A percentile compares a stretch with the other conserved stretches of the same genome.
phyloP scores from a whole-genome alignment of 768 basidiomycete genomes.

The Tricholoma sp. region DNA sequence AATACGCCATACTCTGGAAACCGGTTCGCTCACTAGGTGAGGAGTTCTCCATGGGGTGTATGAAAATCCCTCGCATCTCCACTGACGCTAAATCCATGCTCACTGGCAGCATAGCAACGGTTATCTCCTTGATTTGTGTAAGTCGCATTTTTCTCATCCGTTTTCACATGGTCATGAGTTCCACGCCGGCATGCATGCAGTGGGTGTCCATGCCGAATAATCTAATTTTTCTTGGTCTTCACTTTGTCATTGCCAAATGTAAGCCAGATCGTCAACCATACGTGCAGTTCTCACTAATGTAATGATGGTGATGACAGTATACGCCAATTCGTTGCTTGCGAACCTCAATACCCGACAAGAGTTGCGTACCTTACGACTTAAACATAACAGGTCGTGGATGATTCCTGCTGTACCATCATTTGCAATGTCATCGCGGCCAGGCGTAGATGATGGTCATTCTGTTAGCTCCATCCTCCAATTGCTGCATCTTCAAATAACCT shows the following conservation, averaged over 20 bases:
- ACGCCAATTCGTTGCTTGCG: constrained; percentile 31
- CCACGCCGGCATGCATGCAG: constrained; percentile 9
- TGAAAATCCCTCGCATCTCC: background rate
- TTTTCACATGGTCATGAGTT: background rate
- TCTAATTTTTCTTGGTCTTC: constrained; percentile 40
- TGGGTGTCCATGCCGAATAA: constrained; percentile 41
- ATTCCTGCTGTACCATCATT: background rate
- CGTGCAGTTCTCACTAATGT: background rate
- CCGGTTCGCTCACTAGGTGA: constrained; percentile 35
- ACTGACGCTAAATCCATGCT: background rate
- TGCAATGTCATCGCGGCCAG: background rate
- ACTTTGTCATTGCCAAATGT: constrained; percentile 46
- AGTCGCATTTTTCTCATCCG: constrained; percentile 9
- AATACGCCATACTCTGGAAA: constrained; percentile 39
- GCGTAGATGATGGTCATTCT: background rate
- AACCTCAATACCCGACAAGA: constrained; percentile 27
- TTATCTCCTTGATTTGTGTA: constrained; percentile 38
- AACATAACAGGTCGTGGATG: background rate
- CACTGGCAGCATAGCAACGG: constrained; percentile 36
- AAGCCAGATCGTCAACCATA: constrained; percentile 6
- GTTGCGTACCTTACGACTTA: constrained; percentile 16
- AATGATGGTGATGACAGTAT: constrained; percentile 17
- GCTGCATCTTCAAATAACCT: background rate
- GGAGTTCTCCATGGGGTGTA: background rate
- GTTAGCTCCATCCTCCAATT: background rate